Conservation (phyloP, 2,329 filamentous ascomycete genomes). For the Pseudogymnoascus sp. region DNA sequence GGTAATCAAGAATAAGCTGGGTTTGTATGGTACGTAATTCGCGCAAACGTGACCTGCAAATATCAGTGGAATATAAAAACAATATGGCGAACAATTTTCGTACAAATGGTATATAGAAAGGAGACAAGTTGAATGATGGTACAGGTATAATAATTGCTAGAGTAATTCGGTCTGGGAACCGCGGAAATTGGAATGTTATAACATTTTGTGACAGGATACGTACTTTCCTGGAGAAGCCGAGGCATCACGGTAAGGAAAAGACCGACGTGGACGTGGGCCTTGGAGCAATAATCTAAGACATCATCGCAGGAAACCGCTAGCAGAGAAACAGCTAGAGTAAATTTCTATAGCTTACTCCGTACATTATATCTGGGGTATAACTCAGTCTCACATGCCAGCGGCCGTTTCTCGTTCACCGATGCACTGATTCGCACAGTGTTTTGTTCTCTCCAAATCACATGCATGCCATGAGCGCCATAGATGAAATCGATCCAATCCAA, state of each 20-base stretch:
- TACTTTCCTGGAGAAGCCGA: constrained; percentile 4
- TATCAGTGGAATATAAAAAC: neutral
- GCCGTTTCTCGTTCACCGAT: neutral
- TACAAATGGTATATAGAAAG: constrained; percentile 6
- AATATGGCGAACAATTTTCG: constrained; percentile 1
- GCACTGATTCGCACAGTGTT: neutral
- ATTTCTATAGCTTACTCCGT: neutral
- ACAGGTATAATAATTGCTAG: neutral
- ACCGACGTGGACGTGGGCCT: constrained; percentile 4
- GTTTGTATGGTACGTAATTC: constrained; percentile 1
- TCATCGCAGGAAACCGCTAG: neutral
- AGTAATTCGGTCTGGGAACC: neutral
- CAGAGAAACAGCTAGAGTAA: neutral
- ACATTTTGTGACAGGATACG: constrained; percentile 1
- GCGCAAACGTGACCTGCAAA: neutral
- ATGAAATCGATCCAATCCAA: neutral
- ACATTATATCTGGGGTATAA: neutral
- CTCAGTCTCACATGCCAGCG: neutral
- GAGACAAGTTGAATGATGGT: constrained; percentile 1
- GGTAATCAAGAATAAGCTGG: neutral
- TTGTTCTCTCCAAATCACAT: neutral
- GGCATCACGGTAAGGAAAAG: neutral
- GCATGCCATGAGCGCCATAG: neutral
- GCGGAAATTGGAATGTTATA: constrained; percentile 3
- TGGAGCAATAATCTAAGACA: neutral